These are phyloP conservation scores for Papiliotrema fonsecae DNA, from an alignment of 1,284 basidiomycete species.

Conservation along the genomic window DNA sequence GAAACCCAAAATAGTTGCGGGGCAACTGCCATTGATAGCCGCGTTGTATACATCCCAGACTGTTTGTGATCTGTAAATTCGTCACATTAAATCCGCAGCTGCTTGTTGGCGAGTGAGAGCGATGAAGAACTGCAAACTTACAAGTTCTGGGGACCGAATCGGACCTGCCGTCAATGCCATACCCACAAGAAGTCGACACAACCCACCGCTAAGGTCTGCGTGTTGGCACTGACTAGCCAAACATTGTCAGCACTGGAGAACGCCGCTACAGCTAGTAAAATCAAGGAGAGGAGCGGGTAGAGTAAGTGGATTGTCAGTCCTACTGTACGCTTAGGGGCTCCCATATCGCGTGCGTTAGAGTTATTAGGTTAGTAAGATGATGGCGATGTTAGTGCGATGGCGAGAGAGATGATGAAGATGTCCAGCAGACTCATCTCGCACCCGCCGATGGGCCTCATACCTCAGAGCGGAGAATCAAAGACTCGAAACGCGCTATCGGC, in stretches of 20 bases:
- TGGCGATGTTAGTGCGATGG: neutral
- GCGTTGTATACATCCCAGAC: constrained; percentile 31
- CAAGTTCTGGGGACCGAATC: constrained; percentile 31
- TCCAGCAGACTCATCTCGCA: neutral
- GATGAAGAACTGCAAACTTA: constrained; percentile 2
- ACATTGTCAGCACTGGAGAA: constrained; percentile 31
- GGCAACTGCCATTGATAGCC: constrained; percentile 34
- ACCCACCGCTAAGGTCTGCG: constrained; percentile 19
- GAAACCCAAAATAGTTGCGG: constrained; percentile 29
- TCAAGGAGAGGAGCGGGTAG: constrained; percentile 29
- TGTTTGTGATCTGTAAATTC: constrained; percentile 25
- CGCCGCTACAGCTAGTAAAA: constrained; percentile 28
- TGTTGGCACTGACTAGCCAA: constrained; percentile 30
- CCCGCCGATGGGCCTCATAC: neutral
- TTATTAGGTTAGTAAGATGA: neutral
- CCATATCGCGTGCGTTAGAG: constrained; percentile 11
- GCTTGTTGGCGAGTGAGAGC: neutral
- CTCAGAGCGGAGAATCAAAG: neutral
- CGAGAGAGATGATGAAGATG: neutral
- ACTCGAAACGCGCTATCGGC: neutral
- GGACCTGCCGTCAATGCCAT: constrained; percentile 12
- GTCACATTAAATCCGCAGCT: constrained; percentile 39
- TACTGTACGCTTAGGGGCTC: constrained; percentile 22
- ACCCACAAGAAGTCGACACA: neutral
- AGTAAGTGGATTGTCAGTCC: constrained; percentile 34